Evolutionary conservation across 176 grass and related monocot genomes (phyloP).

Genomic region (Oryza brachyantha): DNA sequence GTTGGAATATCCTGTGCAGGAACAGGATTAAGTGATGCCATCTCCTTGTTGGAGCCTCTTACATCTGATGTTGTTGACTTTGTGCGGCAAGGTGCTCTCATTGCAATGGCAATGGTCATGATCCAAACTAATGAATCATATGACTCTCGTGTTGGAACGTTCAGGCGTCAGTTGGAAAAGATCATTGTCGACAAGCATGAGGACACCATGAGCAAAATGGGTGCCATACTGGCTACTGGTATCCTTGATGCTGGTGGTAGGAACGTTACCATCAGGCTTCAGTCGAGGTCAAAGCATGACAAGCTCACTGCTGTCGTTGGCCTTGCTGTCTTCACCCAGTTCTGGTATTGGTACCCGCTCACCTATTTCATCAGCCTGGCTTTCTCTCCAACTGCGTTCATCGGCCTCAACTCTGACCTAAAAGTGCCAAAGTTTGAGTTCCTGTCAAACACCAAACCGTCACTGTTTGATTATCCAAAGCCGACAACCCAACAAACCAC

Average conservation of each 20-base stretch:
- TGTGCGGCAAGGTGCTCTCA: slow-evolving; percentile 75
- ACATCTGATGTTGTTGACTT: slow-evolving; percentile 83
- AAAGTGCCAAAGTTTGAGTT: slow-evolving; percentile 92
- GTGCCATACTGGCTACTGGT: slow-evolving; percentile 81
- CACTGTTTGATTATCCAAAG: slow-evolving; percentile 72
- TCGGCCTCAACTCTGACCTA: slow-evolving; percentile 79
- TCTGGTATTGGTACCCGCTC: slow-evolving; percentile 95
- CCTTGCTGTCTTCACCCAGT: slow-evolving; percentile 84
- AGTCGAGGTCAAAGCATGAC: slow-evolving; percentile 75
- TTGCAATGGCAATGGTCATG: slow-evolving; percentile 92
- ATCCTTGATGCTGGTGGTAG: slow-evolving; percentile 80
- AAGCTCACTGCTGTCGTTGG: slow-evolving; percentile 75
- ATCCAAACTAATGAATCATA: slow-evolving; percentile 85
- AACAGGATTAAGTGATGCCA: slow-evolving; percentile 73
- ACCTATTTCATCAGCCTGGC: slow-evolving; percentile 79
- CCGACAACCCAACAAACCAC: slow-evolving; percentile 52
- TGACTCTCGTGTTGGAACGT: slow-evolving; percentile 64
- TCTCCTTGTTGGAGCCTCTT: slow-evolving; percentile 83
- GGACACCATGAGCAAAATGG: slow-evolving; percentile 94
- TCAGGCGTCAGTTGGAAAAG: slow-evolving; percentile 76
- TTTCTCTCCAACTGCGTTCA: slow-evolving; percentile 75
- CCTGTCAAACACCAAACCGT: slow-evolving; percentile 65
- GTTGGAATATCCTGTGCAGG: slow-evolving; percentile 85
- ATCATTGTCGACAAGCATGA: slow-evolving; percentile 85
- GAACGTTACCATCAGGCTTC: slow-evolving; percentile 74